Evolutionary conservation across 768 basidiomycete genomes (phyloP).

Genomic region (Pleurotus ostreatus): DNA sequence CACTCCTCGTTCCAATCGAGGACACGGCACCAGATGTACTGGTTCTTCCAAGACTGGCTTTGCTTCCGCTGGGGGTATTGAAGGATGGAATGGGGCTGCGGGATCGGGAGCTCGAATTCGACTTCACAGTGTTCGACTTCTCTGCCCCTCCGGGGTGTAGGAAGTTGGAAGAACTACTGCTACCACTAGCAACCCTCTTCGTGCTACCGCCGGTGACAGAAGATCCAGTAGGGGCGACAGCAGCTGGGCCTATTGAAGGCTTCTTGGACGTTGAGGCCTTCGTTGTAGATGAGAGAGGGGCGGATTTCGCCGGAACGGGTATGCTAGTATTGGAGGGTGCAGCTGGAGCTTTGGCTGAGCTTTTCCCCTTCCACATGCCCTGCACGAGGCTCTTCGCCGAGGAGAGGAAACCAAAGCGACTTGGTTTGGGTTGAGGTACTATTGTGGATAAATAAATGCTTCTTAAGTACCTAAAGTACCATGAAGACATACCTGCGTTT

Average conservation of each 20-base stretch:
- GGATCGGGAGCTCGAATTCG: slow-evolving; percentile 7
- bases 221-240: slow-evolving; percentile 15
- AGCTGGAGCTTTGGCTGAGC: slow-evolving; percentile 19
- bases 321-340: not conserved
- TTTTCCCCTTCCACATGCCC: slow-evolving; percentile 69
- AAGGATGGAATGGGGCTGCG: slow-evolving; percentile 20
- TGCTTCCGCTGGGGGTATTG: slow-evolving; percentile 9
- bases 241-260: slow-evolving; percentile 7
- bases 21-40: slow-evolving; percentile 13
- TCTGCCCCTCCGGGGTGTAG: slow-evolving; percentile 8
- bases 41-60: slow-evolving; percentile 1
- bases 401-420: slow-evolving; percentile 68
- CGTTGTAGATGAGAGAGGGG: not conserved
- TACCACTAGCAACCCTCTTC: not conserved
- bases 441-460: not conserved
- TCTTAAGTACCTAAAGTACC: slow-evolving; percentile 6
- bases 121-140: slow-evolving; percentile 1
- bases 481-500: slow-evolving; percentile 27
- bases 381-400: slow-evolving; percentile 68
- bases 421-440: slow-evolving; percentile 42
- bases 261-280: slow-evolving; percentile 10
- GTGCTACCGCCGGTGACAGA: slow-evolving; percentile 6
- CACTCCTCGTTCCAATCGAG: slow-evolving; percentile 7
- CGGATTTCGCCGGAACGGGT: not conserved
- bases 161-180: not conserved